Evolutionary conservation across 225 moss, liverwort and hornwort genomes (phyloP), one percentile per base, ranked within the genome.

Genomic region (Ulota crispa): DNA sequence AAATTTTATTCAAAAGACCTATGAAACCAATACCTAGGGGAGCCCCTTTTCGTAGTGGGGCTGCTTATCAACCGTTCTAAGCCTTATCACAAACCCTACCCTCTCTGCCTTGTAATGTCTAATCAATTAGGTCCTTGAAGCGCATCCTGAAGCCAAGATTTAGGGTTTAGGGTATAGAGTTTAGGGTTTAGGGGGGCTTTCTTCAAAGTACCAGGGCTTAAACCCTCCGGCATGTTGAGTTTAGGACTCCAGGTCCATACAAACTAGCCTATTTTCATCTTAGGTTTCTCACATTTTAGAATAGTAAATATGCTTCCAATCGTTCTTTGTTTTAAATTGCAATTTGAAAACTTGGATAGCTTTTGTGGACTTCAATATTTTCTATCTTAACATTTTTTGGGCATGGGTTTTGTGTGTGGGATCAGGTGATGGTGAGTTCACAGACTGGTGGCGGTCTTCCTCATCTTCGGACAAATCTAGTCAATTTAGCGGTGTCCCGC

Each of bases 391-490:
- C 19, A 50, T 50, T 2, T 72, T 31, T 42, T 47, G 76, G 54
- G 62, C 54, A 43, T 81, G 72, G 54, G 36, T 55, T 66, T 82
- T 64, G 59, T 8, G 15, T 54, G 75, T 87, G 71, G 59, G 21
- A 68, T 56, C 84, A 95, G 97, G 85, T 94, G 85, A 90, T 95
- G 93, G 97, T 95, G 78, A 98, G 95, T 75, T 87, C 95, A 27
- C 91, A 90, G 83, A 91, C 91, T 65, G 95, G 97, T 85, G 94
- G 89, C 8, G 97, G 97, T 66, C 83, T 98, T 86, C 86, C 91
- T 18, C 83, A 85, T 80, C 86, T 98, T 80, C 88, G 95, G 73
- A 83, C 85, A 69, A 88, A 84, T 78, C 91, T 95, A 65, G 83
- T 93, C 37, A 87, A 82, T 55, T 71, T 93, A 56, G 93, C 92